Evolutionary conservation across 139 green algal genomes (phyloP).

Genomic region (Picochlorum sp.): DNA sequence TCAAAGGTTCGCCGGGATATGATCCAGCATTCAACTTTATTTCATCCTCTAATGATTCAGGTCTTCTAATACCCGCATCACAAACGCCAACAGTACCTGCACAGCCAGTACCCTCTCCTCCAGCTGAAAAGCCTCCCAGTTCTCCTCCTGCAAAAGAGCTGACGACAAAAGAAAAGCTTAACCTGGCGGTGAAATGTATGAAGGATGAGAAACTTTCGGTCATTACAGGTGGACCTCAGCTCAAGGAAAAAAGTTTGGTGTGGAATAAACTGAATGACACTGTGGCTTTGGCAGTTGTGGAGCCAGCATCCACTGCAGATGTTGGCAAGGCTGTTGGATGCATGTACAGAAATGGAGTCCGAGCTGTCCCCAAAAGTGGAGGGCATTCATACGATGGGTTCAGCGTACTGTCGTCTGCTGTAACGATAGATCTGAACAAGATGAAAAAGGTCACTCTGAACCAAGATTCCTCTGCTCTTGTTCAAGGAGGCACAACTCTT

Average conservation of each 20-base stretch:
- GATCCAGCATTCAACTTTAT: constrained; percentile 2
- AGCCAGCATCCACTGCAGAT: background rate
- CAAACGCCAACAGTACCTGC: background rate
- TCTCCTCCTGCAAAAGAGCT: background rate
- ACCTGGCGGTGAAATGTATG: background rate
- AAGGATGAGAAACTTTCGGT: background rate
- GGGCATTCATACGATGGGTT: background rate
- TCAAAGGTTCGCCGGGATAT: background rate
- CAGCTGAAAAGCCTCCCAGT: background rate
- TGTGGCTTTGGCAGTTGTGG: background rate
- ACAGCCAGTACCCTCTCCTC: background rate
- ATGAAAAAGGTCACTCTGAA: background rate
- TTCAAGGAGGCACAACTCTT: background rate
- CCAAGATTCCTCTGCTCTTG: background rate
- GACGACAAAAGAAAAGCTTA: background rate
- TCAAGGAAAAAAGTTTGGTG: background rate
- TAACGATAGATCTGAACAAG: background rate
- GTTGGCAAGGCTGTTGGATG: background rate
- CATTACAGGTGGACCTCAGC: background rate
- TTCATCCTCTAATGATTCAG: background rate
- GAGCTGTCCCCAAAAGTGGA: background rate
- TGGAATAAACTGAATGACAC: constrained; percentile 6
- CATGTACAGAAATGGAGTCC: constrained; percentile 3
- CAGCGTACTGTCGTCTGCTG: background rate
- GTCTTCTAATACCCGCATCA: background rate